Evolutionary conservation across 2,329 filamentous ascomycete species (phyloP), one percentile per base, ranked within the genome.

Genomic region (Aspergillus fumigatus): DNA sequence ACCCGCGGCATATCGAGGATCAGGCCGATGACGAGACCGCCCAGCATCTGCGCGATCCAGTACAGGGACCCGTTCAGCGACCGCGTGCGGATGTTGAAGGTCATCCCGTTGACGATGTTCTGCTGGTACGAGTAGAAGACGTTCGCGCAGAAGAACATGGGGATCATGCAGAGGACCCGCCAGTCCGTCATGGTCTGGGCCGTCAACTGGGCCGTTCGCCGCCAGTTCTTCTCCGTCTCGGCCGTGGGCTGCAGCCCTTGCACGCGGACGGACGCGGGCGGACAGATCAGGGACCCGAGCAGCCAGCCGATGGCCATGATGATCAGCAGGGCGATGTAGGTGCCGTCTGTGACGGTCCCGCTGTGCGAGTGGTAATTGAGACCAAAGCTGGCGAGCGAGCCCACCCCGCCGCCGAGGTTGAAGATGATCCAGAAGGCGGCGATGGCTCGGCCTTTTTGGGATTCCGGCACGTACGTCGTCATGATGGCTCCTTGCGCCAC

Each of bases 61-160:
- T 84, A 83, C 26, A 84, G 68, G 1, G 80, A 71, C 54, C 78
- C 77, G 66, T 84, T 83, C 49, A 84, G 77, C 3, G 81, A 79
- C n/a, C 81, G 80, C 3, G 80, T 79, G 55, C 82, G 79, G 54
- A 82, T 79, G 62, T 81, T 80, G 71, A 84, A 84, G 35, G 77
- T 78, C 56, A 76, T 73, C 10, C 77, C 79, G 69, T 84, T 84
- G 68, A 83, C 80, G 57, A 74, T 72, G 65, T 83, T 82, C 59
- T 81, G 80, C 65, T 84, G 81, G 65, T 84, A 84, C 47, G 79
- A 80, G 68, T 83, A 83, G 65, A 83, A 83, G 54, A 80, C 75
- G 64, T 84, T 82, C 61, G 80, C 80, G 26, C 74, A 77, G 69
- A 82, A 82, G 73, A 83, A 83, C 59, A 83, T 73, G 14, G 81